Evolutionary conservation across 345 rosid species (phyloP), one percentile per base, ranked within the genome.

Genomic region (Bruguiera parviflora): DNA sequence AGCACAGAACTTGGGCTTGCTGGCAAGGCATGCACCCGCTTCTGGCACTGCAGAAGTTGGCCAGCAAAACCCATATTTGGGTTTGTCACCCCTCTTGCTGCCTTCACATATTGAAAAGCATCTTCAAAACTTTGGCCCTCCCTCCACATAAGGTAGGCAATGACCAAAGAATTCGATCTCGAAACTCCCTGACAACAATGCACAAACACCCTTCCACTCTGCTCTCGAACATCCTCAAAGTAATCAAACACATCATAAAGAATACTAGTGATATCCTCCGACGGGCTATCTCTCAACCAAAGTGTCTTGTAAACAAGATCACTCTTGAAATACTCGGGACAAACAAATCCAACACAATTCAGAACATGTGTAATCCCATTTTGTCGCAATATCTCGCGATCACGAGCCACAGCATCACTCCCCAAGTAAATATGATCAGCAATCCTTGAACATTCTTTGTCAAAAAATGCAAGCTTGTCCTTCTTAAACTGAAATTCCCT

Each of bases 61-160:
- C 90, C 84, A 62, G 93, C 90, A 70, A 88, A 88, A 37, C 93
- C 93, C 81, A 87, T 86, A 60, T 88, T 88, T 7, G 93, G 93
- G 62, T 88, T 86, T 0, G 93, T 86, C 69, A 88, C 89, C 43
- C 90, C 89, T 67, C 90, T 75, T 0, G 93, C 89, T 20, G 89
- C 85, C 85, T 86, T 88, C 63, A 88, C 93, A 64, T 75, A 79
- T 51, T 79, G 90, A 77, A 88, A 88, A 3, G 93, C 93, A 58
- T 86, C 90, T 60, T 88, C 90, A 65, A 88, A 88, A 75, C 86
- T 86, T 81, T 84, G 93, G 19, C 90, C 86, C 33, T 88, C 77
- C 77, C 89, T 86, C 90, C 93, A 88, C 90, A 86, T 88, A 46
- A 86, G 86, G 80, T 88, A 88, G 10, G 90, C 93, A 66, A 88